Evolutionary conservation across 2,329 filamentous ascomycete species (phyloP).

Genomic region (Blumeriella jaapii): DNA sequence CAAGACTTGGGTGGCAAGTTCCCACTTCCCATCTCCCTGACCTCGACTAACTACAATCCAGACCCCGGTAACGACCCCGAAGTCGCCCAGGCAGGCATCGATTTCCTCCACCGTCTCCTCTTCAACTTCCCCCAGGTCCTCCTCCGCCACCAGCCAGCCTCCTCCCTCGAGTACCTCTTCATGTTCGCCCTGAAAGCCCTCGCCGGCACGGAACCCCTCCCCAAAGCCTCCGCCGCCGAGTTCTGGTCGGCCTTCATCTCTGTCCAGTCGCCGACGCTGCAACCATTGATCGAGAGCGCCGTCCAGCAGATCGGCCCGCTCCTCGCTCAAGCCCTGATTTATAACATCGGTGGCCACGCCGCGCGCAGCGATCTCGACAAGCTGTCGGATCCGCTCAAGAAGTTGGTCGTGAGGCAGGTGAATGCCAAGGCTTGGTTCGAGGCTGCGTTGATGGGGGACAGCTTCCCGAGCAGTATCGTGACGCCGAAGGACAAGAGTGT

Average conservation of each 20-base stretch:
- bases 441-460: conserved; percentile 39
- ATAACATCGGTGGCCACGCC: conserved; percentile 57
- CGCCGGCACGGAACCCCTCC: conserved; percentile 59
- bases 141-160: conserved; percentile 42
- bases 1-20: conserved; percentile 46
- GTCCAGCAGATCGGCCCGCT: conserved; percentile 49
- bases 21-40: neutral
- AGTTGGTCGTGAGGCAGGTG: conserved; percentile 45
- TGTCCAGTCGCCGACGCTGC: conserved; percentile 24
- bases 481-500: conserved; percentile 45
- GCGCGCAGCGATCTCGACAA: conserved; percentile 62
- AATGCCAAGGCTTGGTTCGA: conserved; percentile 52
- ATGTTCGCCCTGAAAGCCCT: conserved; percentile 61
- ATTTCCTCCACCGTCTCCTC: conserved; percentile 56
- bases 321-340: conserved; percentile 46
- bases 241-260: conserved; percentile 59
- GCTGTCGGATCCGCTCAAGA: conserved; percentile 59
- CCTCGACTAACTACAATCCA: conserved; percentile 14
- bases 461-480: conserved; percentile 46
- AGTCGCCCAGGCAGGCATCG: conserved; percentile 61
- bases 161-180: conserved; percentile 54
- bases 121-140: conserved; percentile 50
- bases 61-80: conserved; percentile 56
- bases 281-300: conserved; percentile 36
- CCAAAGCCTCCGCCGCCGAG: conserved; percentile 60